Percentiles rank a stretch among this genome's conserved stretches.
phyloP scores from a whole-genome alignment of 371 early-diverging fungal genomes.

The Saksenaea oblongispora region DNA sequence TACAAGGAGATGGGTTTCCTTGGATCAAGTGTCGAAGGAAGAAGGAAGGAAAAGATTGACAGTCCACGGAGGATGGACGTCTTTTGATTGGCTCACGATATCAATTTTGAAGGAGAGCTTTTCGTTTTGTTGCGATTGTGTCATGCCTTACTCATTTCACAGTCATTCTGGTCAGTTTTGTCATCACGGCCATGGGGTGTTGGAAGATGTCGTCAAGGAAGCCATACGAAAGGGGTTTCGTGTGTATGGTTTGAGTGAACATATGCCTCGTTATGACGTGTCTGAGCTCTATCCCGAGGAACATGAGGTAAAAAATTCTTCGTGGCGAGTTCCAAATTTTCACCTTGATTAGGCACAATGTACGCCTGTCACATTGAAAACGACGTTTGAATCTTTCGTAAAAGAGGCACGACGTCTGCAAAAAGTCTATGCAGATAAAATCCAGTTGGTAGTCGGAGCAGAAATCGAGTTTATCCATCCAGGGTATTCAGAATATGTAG shows the following conservation, averaged over 20 bases:
- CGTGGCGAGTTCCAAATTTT: neutral
- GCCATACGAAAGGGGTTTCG: constrained; percentile 71
- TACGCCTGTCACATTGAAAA: constrained; percentile 56
- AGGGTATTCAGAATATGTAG: constrained; percentile 30
- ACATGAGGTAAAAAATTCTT: constrained; percentile 34
- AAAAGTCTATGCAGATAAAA: constrained; percentile 57
- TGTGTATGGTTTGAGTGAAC: constrained; percentile 77
- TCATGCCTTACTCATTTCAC: constrained; percentile 74
- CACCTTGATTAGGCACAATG: constrained; percentile 52
- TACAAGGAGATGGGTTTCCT: too few relatives aligned
- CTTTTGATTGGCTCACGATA: neutral
- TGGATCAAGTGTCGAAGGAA: too few relatives aligned
- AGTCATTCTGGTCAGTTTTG: constrained; percentile 90
- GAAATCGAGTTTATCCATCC: constrained; percentile 87
- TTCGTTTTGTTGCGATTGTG: neutral
- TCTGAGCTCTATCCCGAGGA: constrained; percentile 88
- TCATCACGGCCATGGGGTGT: constrained; percentile 74
- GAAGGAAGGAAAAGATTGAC: too few relatives aligned
- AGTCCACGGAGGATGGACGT: neutral
- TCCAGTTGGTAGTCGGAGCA: constrained; percentile 79
- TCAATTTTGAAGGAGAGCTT: neutral
- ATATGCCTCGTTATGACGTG: constrained; percentile 72
- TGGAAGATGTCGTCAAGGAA: constrained; percentile 72
- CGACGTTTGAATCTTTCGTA: constrained; percentile 60
- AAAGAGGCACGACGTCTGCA: constrained; percentile 74